Percentiles rank a stretch among this genome's conserved stretches.
phyloP scores from a whole-genome alignment of 129 eudicot species.

The Tanacetum coccineum region DNA sequence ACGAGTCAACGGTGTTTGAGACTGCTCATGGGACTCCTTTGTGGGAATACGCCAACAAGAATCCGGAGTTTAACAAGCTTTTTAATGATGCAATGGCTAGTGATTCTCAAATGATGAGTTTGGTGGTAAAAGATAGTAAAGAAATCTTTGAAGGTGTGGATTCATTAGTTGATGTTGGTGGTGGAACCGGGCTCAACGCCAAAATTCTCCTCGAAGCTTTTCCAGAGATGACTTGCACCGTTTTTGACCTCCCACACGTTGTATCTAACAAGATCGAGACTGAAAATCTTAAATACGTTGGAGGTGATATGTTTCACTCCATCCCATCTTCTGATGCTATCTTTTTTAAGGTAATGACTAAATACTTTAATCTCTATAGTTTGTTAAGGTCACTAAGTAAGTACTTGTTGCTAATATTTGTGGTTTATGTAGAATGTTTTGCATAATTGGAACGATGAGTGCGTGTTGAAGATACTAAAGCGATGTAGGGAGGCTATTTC shows the following conservation, averaged over 20 bases:
- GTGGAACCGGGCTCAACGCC: constrained; percentile 42
- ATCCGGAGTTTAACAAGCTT: constrained; percentile 16
- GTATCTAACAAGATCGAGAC: constrained; percentile 25
- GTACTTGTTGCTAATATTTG: too few relatives aligned
- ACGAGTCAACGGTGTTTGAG: constrained; percentile 25
- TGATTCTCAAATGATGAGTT: constrained; percentile 26
- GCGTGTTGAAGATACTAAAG: constrained; percentile 31
- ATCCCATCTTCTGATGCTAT: constrained; percentile 42
- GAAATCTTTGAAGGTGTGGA: constrained; percentile 33
- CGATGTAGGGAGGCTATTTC: constrained; percentile 27
- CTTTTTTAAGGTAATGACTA: constrained; percentile 32
- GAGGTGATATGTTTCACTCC: constrained; percentile 41
- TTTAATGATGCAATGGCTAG: constrained; percentile 40
- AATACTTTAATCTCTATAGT: not conserved
- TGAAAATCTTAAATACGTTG: constrained; percentile 33
- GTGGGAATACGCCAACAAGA: constrained; percentile 28
- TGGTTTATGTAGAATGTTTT: constrained; percentile 23
- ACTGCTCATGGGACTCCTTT: constrained; percentile 23
- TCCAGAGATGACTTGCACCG: constrained; percentile 38
- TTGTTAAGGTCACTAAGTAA: not conserved
- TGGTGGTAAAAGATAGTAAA: constrained; percentile 17
- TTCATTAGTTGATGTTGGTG: constrained; percentile 53
- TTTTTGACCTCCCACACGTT: constrained; percentile 54
- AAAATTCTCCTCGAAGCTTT: constrained; percentile 30
- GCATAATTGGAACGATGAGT: constrained; percentile 35